These are phyloP conservation scores for Sclerotiophoma versabilis DNA, from an alignment of 2,329 filamentous ascomycete genomes.

Conservation along the genomic window DNA sequence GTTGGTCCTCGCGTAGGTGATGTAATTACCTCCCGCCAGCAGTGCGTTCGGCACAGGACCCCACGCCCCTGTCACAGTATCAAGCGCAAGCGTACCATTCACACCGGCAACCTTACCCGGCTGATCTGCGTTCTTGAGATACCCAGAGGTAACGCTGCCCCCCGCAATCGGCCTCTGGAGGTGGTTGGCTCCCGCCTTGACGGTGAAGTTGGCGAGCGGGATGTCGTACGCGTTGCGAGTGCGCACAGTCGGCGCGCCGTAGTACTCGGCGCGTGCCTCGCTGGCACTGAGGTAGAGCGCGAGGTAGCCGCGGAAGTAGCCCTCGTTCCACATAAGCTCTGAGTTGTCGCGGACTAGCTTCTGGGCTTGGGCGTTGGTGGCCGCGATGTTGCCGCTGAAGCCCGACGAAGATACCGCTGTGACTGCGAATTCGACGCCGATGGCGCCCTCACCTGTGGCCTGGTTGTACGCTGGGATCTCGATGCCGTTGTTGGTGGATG, in stretches of 20 bases:
- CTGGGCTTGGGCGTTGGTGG: conserved; percentile 52
- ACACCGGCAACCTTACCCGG: conserved; percentile 3
- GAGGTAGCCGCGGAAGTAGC: conserved; percentile 19
- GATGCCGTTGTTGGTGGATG: conserved; percentile 22
- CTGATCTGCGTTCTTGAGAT: conserved; percentile 8
- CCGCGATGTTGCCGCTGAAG: conserved; percentile 60
- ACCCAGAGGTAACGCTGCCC: conserved; percentile 9
- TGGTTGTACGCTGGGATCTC: conserved; percentile 39
- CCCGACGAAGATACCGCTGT: conserved; percentile 50
- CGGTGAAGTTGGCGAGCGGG: conserved; percentile 71
- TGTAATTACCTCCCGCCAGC: conserved; percentile 18
- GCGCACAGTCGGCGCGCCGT: conserved; percentile 64
- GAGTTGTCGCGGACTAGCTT: conserved; percentile 56
- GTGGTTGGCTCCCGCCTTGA: conserved; percentile 65
- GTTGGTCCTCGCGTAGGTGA: conserved; percentile 9
- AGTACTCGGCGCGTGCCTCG: conserved; percentile 64
- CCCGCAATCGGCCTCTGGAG: conserved; percentile 56
- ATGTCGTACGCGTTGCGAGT: conserved; percentile 67
- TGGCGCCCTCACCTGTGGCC: conserved; percentile 42
- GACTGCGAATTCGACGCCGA: conserved; percentile 63
- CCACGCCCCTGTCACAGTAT: conserved; percentile 10
- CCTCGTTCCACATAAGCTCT: conserved; percentile 66
- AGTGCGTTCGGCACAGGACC: conserved; percentile 3
- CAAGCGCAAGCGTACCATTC: conserved; percentile 9
- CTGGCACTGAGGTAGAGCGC: conserved; percentile 7